Base-by-base conservation (phyloP, 2,329 filamentous ascomycete species). In the Talaromyces atroroseus region DNA sequence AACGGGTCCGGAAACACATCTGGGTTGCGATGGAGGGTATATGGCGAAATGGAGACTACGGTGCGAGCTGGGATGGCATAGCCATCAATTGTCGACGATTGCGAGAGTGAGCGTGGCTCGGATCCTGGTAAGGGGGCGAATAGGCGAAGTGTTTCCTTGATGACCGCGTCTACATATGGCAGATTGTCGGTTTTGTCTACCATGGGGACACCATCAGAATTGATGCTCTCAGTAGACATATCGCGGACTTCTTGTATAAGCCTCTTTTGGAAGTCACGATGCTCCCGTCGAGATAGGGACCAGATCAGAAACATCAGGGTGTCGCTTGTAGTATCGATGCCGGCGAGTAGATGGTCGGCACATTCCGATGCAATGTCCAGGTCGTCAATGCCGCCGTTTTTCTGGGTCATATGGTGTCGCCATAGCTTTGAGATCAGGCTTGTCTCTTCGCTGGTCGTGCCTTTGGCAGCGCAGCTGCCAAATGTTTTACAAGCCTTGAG, bases 291-390 rank as follows among this genome's bases (percentile, higher is more conserved):
- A 14, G 36, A 40, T 11, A 40, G 36, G 5, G 36, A 40, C 36
- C 36, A 40, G 18, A 40, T 40, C 4, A 40, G 36, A 14, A 40
- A 40, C 36, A 40, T 40, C 5, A 40, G 10, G 16, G 42, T 29
- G 8, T 29, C 26, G 26, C 26, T 29, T 8, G 26, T 29, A 29
- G 26, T 29, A 29, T 29, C 26, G 26, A 29, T 29, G 26, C 26
- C 26, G 5, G 79, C 80, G 0, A 78, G 68, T 8, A 82, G 70
- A 57, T 82, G 80, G 54, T 82, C 80, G 0, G 79, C 78, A 10
- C 71, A 75, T 63, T 82, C 80, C 0, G 78, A 79, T 0, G 80
- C 80, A 44, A 80, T 76, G n/a, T 80, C 76, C 5, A 79, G 60
- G 36, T 76, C 73, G 11, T 70, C 66, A 2, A 80, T 61, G 2